These are phyloP conservation scores for Suhomyces yuchorum DNA, from an alignment of 1,139 yeast species.

Conservation along the genomic window DNA sequence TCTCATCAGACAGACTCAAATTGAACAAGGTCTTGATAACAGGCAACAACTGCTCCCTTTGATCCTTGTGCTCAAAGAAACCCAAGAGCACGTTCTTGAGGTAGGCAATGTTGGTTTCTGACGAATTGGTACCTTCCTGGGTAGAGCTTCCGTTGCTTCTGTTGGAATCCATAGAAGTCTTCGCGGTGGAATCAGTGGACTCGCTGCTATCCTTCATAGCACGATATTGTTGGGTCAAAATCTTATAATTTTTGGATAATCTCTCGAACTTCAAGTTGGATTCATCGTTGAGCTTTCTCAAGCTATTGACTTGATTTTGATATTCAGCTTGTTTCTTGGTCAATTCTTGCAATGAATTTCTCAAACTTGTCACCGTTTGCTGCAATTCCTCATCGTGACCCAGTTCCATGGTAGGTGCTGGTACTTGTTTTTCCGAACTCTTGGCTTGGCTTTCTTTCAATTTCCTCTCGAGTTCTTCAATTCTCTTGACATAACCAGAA, in stretches of 20 bases:
- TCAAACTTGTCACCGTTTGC: slow-evolving; percentile 46
- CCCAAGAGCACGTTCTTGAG: slow-evolving; percentile 86
- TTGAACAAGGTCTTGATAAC: slow-evolving; percentile 77
- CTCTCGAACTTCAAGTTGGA: slow-evolving; percentile 64
- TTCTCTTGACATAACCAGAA: slow-evolving; percentile 24
- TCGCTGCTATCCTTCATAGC: slow-evolving; percentile 20
- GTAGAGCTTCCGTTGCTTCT: neutral
- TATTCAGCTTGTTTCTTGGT: slow-evolving; percentile 55
- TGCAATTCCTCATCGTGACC: slow-evolving; percentile 26
- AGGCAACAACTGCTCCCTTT: slow-evolving; percentile 78
- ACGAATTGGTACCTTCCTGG: neutral
- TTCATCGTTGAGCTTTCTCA: slow-evolving; percentile 71
- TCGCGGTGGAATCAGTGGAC: slow-evolving; percentile 1
- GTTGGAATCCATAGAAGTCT: slow-evolving; percentile 3
- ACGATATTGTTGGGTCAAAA: slow-evolving; percentile 59
- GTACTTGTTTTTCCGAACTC: neutral
- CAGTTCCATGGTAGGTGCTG: slow-evolving; percentile 19
- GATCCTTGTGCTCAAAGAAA: slow-evolving; percentile 89
- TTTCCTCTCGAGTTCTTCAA: slow-evolving; percentile 44
- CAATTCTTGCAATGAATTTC: slow-evolving; percentile 53
- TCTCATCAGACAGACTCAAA: slow-evolving; percentile 70
- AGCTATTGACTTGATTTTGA: slow-evolving; percentile 57
- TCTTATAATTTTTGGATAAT: slow-evolving; percentile 65
- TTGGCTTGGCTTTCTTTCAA: slow-evolving; percentile 30
- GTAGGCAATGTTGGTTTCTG: slow-evolving; percentile 58